phyloP scores from a whole-genome alignment of 2,329 filamentous ascomycete genomes.

The Colletotrichum coccodes region DNA sequence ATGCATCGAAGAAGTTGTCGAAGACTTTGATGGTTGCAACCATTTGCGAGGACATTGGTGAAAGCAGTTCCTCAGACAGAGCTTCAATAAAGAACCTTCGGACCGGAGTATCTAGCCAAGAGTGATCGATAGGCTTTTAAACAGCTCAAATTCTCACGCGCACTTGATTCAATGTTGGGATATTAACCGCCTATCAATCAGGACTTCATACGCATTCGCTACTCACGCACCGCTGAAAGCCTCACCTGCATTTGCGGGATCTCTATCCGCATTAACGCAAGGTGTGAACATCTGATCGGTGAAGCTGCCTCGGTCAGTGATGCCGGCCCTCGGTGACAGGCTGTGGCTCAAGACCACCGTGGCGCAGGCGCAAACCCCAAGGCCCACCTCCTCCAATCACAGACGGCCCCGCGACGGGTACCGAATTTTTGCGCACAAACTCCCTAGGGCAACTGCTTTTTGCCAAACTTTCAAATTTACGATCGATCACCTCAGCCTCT shows the following conservation, averaged over 20 bases:
- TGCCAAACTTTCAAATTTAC: background rate
- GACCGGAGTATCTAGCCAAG: too few relatives aligned
- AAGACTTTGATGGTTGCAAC: background rate
- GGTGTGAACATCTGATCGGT: background rate
- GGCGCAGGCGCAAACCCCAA: constrained; percentile 4
- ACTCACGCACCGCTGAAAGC: too few relatives aligned
- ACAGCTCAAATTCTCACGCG: too few relatives aligned
- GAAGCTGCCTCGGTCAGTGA: background rate
- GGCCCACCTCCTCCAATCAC: constrained; percentile 8
- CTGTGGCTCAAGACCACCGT: background rate
- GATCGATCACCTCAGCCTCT: constrained; percentile 6
- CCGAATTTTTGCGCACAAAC: constrained; percentile 9
- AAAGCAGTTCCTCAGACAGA: too few relatives aligned
- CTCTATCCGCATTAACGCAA: background rate
- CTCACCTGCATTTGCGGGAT: background rate
- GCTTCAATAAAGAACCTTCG: too few relatives aligned
- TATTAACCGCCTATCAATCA: too few relatives aligned
- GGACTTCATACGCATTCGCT: too few relatives aligned
- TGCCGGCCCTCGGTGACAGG: background rate
- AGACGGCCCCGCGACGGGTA: constrained; percentile 1
- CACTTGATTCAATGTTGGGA: too few relatives aligned
- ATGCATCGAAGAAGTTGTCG: background rate
- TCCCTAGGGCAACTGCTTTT: constrained; percentile 8
- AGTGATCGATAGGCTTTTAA: too few relatives aligned
- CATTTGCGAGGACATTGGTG: too few relatives aligned